Evolutionary conservation across 495 filamentous ascomycete genomes (phyloP).

Genomic region (Trichodelitschia bisporula): DNA sequence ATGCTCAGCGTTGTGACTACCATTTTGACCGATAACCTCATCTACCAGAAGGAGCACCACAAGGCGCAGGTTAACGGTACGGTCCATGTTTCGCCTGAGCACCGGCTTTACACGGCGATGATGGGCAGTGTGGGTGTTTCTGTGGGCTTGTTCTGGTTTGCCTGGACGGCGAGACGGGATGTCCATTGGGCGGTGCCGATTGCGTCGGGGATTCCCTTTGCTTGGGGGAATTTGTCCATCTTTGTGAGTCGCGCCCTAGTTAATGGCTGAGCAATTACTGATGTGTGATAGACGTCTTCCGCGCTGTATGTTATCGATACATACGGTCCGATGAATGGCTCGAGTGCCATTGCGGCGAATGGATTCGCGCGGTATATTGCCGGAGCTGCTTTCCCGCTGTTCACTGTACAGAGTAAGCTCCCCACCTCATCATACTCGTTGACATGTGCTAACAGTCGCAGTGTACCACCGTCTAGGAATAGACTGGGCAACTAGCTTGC

Average conservation of each 20-base stretch:
- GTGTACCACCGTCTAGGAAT: constrained; percentile 18
- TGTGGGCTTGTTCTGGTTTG: constrained; percentile 24
- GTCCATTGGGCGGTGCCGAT: constrained; percentile 21
- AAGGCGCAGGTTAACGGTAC: background rate
- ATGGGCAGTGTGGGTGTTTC: constrained; percentile 32
- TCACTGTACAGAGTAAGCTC: constrained; percentile 18
- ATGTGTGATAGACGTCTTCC: constrained; percentile 13
- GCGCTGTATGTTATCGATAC: constrained; percentile 31
- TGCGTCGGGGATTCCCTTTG: constrained; percentile 33
- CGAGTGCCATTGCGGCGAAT: constrained; percentile 36
- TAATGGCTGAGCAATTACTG: constrained; percentile 1
- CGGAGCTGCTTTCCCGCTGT: constrained; percentile 39
- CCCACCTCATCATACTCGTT: background rate
- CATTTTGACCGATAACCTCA: constrained; percentile 19
- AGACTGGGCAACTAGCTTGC: constrained; percentile 19
- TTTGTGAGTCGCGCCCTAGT: constrained; percentile 18
- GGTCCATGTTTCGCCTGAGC: constrained; percentile 23
- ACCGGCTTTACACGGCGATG: constrained; percentile 33
- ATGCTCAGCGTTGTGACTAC: constrained; percentile 22
- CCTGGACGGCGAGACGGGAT: constrained; percentile 17
- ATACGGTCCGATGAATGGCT: constrained; percentile 30
- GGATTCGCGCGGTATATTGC: constrained; percentile 35
- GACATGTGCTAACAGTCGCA: background rate
- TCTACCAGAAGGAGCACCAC: constrained; percentile 15
- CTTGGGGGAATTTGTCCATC: constrained; percentile 37